Base-by-base conservation (phyloP, 768 basidiomycete genomes). In the Termitomyces sp. region DNA sequence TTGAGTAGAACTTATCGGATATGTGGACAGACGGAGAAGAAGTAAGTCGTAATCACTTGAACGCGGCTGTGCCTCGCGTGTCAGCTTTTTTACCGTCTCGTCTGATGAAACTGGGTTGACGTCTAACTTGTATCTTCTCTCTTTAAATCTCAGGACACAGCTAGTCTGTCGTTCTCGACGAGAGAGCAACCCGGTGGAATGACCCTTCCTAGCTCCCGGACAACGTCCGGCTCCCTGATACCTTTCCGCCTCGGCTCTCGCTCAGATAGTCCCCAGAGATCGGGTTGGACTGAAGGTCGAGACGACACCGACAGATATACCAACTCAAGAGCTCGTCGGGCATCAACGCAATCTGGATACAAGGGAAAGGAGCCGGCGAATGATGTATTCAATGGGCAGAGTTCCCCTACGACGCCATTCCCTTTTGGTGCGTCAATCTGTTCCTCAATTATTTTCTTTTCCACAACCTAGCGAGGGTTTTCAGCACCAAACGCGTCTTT, bases 351-450 rank as follows among this genome's bases (percentile, higher is more conserved):
- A 37, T 61, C 68, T n/a, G 65, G 59, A 19, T 63, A 66, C 46
- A 73, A 74, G 58, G 68, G 68, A 40, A 72, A 72, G 56, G 67
- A 68, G 52, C 65, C 67, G 48, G 53, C 60, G 2, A 17, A 55
- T 26, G 56, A 58, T 50, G 60, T 50, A 30, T 55, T 51, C 41
- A 57, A 64, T 50, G 55, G 58, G 53, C 54, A 44, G 48, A 63
- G 65, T 42, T 64, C 61, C 55, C 60, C 58, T 12, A 46, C 47
- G 17, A 50, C 59, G 34, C 54, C 58, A 35, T 58, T 57, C 43
- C 45, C 47, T 51, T 63, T 64, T 49, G 60, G 66, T 66, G 38
- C 57, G 64, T 22, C 32, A 42, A 22, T 50, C 35, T 30, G 50
- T 56, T 32, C 54, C 45, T 53, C 55, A 41, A 53, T 40, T 44